Conservation (phyloP, 2,329 filamentous ascomycete species). For the Aspergillus awamori region DNA sequence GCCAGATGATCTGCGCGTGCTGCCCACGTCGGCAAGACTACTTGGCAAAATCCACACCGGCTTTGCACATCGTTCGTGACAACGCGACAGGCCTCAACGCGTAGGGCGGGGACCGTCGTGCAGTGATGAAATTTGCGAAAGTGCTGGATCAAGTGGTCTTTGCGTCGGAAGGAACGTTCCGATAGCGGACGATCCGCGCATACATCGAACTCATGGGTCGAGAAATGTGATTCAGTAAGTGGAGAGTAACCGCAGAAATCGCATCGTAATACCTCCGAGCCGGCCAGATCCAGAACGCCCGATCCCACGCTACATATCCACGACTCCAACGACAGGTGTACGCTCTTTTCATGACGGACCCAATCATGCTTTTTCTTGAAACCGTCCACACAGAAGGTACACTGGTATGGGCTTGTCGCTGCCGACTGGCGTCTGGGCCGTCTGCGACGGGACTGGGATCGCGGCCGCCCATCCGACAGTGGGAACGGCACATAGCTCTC, state of each 20-base stretch:
- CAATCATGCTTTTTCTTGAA: conserved; percentile 56
- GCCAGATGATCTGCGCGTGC: conserved; percentile 57
- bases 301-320: conserved; percentile 37
- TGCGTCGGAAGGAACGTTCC: conserved; percentile 59
- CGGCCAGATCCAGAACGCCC: conserved; percentile 14
- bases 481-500: conserved; percentile 26
- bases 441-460: conserved; percentile 14
- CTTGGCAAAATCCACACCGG: conserved; percentile 58
- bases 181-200: conserved; percentile 55
- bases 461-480: conserved; percentile 19
- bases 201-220: conserved; percentile 56
- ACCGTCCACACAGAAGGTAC: conserved; percentile 53
- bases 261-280: conserved; percentile 35
- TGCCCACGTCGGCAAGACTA: conserved; percentile 54
- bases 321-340: conserved; percentile 53
- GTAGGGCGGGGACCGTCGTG: conserved; percentile 51
- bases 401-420: conserved; percentile 40
- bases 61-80: conserved; percentile 55
- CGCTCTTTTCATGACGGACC: conserved; percentile 54
- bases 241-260: conserved; percentile 53
- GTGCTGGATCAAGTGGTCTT: conserved; percentile 62
- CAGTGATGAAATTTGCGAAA: conserved; percentile 58
- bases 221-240: conserved; percentile 50
- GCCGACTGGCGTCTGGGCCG: conserved; percentile 8
- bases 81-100: conserved; percentile 59